These are phyloP conservation scores for Odontarrhena argentea DNA, from an alignment of 345 rosid species.

Conservation along the genomic window DNA sequence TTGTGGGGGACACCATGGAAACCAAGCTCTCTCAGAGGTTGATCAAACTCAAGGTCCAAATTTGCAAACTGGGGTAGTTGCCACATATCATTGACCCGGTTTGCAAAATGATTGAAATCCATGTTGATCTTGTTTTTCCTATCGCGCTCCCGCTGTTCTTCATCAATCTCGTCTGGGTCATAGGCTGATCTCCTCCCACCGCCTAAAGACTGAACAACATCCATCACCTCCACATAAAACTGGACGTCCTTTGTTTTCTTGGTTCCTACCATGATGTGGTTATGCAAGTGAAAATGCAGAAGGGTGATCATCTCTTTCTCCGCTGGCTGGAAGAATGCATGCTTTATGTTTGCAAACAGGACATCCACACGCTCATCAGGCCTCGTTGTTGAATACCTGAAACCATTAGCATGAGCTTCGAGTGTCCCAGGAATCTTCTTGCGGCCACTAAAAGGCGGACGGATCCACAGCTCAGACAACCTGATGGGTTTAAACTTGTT, in stretches of 20 bases:
- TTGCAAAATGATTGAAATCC: slow-evolving; percentile 86
- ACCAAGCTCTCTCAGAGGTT: slow-evolving; percentile 89
- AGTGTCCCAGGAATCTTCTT: slow-evolving; percentile 86
- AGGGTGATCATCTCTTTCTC: slow-evolving; percentile 93
- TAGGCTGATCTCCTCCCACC: slow-evolving; percentile 92
- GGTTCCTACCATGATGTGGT: slow-evolving; percentile 96
- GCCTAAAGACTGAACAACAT: slow-evolving; percentile 82
- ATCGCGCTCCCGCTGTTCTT: slow-evolving; percentile 87
- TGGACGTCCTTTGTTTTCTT: slow-evolving; percentile 95
- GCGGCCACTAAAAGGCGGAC: slow-evolving; percentile 85
- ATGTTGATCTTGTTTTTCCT: slow-evolving; percentile 84
- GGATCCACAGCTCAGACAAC: slow-evolving; percentile 82
- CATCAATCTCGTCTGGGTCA: slow-evolving; percentile 96
- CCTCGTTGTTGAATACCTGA: slow-evolving; percentile 77
- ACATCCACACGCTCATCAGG: slow-evolving; percentile 83
- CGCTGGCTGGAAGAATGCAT: slow-evolving; percentile 94
- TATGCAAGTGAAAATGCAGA: slow-evolving; percentile 82
- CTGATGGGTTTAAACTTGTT: slow-evolving; percentile 86
- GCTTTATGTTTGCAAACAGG: slow-evolving; percentile 83
- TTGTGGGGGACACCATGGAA: slow-evolving; percentile 93
- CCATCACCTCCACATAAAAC: slow-evolving; percentile 92
- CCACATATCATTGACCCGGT: slow-evolving; percentile 84
- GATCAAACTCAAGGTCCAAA: slow-evolving; percentile 95
- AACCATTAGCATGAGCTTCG: slow-evolving; percentile 85
- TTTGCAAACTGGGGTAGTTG: slow-evolving; percentile 74